phyloP scores from a whole-genome alignment of 305 asterid genomes.

The Euphrasia arctica region DNA sequence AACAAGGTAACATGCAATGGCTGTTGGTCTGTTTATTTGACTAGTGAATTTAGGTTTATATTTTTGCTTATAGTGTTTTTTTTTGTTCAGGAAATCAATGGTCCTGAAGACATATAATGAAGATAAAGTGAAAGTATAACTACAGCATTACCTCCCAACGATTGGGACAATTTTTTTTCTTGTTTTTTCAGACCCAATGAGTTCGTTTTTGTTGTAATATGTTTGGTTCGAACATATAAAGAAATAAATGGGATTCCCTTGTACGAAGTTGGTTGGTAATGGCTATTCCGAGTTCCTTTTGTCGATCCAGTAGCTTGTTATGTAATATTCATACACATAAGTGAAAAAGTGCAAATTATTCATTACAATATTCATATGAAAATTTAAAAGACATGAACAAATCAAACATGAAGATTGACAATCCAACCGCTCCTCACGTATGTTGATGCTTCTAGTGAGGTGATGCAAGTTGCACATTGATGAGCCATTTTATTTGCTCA shows the following conservation, averaged over 20 bases:
- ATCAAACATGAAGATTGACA: too few species aligned
- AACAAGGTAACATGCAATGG: constrained; percentile 54
- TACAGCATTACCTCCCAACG: constrained; percentile 11
- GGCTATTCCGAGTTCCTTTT: constrained; percentile 13
- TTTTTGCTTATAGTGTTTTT: constrained; percentile 7
- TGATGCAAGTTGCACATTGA: too few species aligned
- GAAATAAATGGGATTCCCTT: constrained; percentile 32
- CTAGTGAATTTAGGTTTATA: not conserved
- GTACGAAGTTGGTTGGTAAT: constrained; percentile 1
- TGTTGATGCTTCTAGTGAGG: too few species aligned
- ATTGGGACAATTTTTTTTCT: not conserved
- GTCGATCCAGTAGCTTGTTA: too few species aligned
- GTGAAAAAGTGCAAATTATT: too few species aligned
- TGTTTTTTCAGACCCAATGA: constrained; percentile 19
- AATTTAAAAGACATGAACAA: too few species aligned
- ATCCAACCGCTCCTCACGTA: too few species aligned
- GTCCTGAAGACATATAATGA: constrained; percentile 48
- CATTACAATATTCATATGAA: too few species aligned
- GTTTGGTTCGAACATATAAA: constrained; percentile 17
- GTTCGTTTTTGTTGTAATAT: constrained; percentile 26
- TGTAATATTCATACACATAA: too few species aligned
- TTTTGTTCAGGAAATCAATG: constrained; percentile 41
- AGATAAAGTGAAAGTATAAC: not conserved
- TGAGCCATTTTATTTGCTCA: too few species aligned
- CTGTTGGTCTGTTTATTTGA: not conserved